Conservation (phyloP, 345 rosid genomes). For the Luvunga scandens region DNA sequence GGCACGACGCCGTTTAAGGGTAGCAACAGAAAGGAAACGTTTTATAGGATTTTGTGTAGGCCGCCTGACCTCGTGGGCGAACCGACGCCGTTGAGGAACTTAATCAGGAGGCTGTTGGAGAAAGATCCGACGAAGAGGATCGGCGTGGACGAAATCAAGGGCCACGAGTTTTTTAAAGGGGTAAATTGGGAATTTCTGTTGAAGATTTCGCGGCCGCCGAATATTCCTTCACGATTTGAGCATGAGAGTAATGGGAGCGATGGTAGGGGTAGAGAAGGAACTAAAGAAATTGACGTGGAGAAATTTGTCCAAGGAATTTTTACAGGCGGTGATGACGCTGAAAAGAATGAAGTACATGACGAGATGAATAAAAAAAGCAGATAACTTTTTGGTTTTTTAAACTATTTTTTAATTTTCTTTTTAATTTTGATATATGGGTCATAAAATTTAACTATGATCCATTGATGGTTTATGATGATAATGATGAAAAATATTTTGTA, state of each 20-base stretch:
- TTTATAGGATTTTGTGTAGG: slow-evolving; percentile 51
- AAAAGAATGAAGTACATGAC: not conserved
- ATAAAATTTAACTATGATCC: too few species aligned
- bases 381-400: slow-evolving; percentile 37
- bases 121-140: slow-evolving; percentile 74
- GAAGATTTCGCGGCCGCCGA: slow-evolving; percentile 62
- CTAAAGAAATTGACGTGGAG: slow-evolving; percentile 54
- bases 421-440: too few species aligned
- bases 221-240: slow-evolving; percentile 42
- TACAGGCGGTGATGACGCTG: not conserved
- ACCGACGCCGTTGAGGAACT: slow-evolving; percentile 62
- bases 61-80: slow-evolving; percentile 63
- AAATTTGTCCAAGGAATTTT: slow-evolving; percentile 56
- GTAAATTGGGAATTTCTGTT: slow-evolving; percentile 55
- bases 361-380: not conserved
- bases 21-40: slow-evolving; percentile 65
- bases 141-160: slow-evolving; percentile 50
- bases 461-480: too few species aligned
- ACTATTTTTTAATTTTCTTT: not conserved
- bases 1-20: slow-evolving; percentile 84
- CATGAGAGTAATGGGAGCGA: not conserved
- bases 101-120: slow-evolving; percentile 53
- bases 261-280: slow-evolving; percentile 20
- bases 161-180: slow-evolving; percentile 65
- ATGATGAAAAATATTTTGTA: too few species aligned